A percentile compares a stretch with the other conserved stretches of the same genome.
Evolutionary conservation across 2,329 filamentous ascomycete species (phyloP).

Genomic region (Sarocladium brachiariae): DNA sequence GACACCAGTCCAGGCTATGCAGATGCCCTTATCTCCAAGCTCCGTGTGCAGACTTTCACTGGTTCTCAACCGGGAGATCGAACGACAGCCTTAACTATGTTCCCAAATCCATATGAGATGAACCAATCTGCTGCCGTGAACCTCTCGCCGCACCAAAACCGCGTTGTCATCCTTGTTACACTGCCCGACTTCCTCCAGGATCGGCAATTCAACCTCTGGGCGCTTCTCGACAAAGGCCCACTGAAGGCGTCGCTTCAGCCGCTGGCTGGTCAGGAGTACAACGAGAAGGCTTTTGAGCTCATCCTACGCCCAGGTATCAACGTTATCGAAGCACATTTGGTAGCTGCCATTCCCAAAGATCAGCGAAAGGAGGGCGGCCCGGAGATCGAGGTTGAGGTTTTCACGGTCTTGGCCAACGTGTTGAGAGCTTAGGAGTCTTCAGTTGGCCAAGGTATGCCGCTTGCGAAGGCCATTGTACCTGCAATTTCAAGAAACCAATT

Average conservation of each 20-base stretch:
- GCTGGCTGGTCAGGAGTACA: slow-evolving; percentile 48
- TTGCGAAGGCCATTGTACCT: background rate
- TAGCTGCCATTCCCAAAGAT: slow-evolving; percentile 60
- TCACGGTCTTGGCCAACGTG: slow-evolving; percentile 70
- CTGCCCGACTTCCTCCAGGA: slow-evolving; percentile 56
- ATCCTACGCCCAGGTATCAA: slow-evolving; percentile 67
- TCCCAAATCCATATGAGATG: slow-evolving; percentile 56
- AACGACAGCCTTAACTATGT: slow-evolving; percentile 56
- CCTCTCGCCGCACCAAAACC: slow-evolving; percentile 59
- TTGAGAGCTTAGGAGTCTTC: slow-evolving; percentile 34
- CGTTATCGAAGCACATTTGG: slow-evolving; percentile 69
- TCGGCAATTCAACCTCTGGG: slow-evolving; percentile 71
- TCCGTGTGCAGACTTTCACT: slow-evolving; percentile 63
- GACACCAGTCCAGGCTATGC: slow-evolving; percentile 34
- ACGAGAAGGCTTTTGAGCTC: slow-evolving; percentile 68
- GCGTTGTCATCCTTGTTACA: slow-evolving; percentile 63
- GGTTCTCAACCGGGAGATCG: slow-evolving; percentile 50
- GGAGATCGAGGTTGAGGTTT: slow-evolving; percentile 69
- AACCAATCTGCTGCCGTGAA: slow-evolving; percentile 69
- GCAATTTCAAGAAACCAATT: background rate
- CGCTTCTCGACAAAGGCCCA: slow-evolving; percentile 60
- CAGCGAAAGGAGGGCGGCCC: slow-evolving; percentile 50
- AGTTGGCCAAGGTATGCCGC: slow-evolving; percentile 3
- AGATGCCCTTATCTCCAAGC: slow-evolving; percentile 60
- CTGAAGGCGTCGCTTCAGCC: slow-evolving; percentile 41